phyloP scores from a whole-genome alignment of 108 stramenopile genomes.

The Nannochloropsis salina region DNA sequence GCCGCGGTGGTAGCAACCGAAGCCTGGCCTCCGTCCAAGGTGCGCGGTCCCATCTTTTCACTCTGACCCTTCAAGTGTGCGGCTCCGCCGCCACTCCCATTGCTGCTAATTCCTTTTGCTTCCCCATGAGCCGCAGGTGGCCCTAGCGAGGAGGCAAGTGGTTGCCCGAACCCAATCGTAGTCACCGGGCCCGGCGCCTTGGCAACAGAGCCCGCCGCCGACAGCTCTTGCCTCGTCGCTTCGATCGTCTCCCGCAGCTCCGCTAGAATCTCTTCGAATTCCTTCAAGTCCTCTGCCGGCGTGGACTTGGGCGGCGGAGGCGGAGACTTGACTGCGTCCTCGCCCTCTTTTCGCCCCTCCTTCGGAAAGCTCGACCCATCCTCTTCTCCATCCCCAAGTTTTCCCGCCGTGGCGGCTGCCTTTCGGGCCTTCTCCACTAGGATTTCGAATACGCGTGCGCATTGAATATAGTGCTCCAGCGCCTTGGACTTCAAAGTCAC shows the following conservation, averaged over 20 bases:
- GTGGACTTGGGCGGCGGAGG: background rate
- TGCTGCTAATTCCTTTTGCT: background rate
- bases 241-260: conserved; percentile 8
- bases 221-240: background rate
- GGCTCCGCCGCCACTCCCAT: background rate
- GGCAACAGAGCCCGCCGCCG: background rate
- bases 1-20: background rate
- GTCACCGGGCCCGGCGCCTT: background rate
- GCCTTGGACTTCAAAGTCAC: background rate
- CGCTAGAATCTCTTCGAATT: background rate
- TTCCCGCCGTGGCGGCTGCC: background rate
- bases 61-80: no score
- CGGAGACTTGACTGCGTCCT: background rate
- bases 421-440: background rate
- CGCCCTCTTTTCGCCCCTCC: background rate
- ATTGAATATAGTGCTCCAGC: background rate
- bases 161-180: background rate
- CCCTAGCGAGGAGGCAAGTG: no score
- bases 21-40: no score
- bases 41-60: no score
- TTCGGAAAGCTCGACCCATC: background rate
- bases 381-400: background rate
- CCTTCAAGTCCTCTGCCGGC: conserved; percentile 7
- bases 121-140: background rate
- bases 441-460: background rate